phyloP scores from a whole-genome alignment of 805 yeast genomes.

The Lipomyces oligophaga region DNA sequence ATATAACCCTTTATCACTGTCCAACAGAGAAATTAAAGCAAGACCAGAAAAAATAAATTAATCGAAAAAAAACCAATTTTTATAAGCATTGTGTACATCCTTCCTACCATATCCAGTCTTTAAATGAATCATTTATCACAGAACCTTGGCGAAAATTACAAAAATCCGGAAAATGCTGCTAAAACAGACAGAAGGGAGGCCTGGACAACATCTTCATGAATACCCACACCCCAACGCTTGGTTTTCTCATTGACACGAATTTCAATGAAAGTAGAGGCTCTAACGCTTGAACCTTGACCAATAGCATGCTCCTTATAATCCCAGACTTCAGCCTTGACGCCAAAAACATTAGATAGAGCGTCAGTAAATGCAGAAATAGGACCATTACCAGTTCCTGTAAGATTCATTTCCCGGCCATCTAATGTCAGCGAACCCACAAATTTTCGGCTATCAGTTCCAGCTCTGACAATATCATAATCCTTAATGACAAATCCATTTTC shows the following conservation, averaged over 20 bases:
- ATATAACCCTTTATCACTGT: no score
- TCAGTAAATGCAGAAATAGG: conserved; percentile 72
- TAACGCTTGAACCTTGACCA: conserved; percentile 64
- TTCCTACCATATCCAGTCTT: no score
- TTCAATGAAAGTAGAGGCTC: conserved; percentile 78
- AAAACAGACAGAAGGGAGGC: conserved; percentile 63
- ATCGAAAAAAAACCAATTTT: no score
- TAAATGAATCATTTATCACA: no score
- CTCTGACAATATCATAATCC: conserved; percentile 48
- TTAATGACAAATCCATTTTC: conserved; percentile 38
- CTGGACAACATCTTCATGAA: conserved; percentile 82
- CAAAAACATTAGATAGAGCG: conserved; percentile 52
- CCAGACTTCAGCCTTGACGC: conserved; percentile 54
- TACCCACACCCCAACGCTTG: conserved; percentile 83
- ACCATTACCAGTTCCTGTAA: conserved; percentile 73
- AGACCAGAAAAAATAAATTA: no score
- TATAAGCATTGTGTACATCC: no score
- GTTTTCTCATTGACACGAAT: conserved; percentile 42
- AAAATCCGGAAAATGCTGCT: conserved; percentile 33
- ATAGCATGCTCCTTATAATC: conserved; percentile 76
- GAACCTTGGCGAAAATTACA: conserved; percentile 6
- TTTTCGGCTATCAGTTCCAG: conserved; percentile 43
- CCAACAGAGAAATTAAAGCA: no score
- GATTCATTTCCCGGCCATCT: conserved; percentile 40
- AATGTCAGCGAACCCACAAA: conserved; percentile 51